A percentile compares a stretch with the other conserved stretches of the same genome.
Conservation (phyloP, 305 asterid genomes). For the Solanum hybrid region DNA sequence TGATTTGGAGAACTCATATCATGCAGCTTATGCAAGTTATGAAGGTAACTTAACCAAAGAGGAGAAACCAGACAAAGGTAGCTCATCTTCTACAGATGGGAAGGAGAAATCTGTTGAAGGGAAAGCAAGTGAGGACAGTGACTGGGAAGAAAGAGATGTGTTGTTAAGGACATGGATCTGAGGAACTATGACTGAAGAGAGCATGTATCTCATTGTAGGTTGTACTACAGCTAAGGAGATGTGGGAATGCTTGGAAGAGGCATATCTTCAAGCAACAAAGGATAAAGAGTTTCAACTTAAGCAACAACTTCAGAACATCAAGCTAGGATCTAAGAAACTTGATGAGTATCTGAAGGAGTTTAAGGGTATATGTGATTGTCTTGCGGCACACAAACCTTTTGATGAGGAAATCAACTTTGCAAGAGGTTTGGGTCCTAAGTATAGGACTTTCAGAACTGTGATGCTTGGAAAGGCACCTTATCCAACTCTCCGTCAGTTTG, state of each 20-base stretch:
- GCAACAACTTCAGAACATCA: not conserved
- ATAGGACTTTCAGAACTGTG: not conserved
- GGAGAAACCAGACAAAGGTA: no score
- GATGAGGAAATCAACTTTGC: not conserved
- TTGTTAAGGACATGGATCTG: no score
- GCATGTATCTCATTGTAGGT: no score
- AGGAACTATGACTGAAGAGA: no score
- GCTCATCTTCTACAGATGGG: no score
- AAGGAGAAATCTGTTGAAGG: no score
- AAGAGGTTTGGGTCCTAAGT: not conserved
- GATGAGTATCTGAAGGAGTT: not conserved
- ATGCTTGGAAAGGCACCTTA: not conserved
- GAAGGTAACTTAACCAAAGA: no score
- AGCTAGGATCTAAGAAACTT: not conserved
- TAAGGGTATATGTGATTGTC: not conserved
- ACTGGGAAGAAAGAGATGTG: no score
- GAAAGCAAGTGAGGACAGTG: no score
- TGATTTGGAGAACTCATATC: no score
- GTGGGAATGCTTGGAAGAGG: not conserved
- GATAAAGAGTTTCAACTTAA: not conserved
- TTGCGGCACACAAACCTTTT: not conserved
- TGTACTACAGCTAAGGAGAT: not conserved
- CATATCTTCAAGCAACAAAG: not conserved
- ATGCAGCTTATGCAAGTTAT: no score
- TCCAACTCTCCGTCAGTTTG: not conserved